A percentile compares a stretch with the other conserved stretches of the same genome.
Evolutionary conservation across 2,329 filamentous ascomycete genomes (phyloP).

Genomic region (Triangularia setosa): DNA sequence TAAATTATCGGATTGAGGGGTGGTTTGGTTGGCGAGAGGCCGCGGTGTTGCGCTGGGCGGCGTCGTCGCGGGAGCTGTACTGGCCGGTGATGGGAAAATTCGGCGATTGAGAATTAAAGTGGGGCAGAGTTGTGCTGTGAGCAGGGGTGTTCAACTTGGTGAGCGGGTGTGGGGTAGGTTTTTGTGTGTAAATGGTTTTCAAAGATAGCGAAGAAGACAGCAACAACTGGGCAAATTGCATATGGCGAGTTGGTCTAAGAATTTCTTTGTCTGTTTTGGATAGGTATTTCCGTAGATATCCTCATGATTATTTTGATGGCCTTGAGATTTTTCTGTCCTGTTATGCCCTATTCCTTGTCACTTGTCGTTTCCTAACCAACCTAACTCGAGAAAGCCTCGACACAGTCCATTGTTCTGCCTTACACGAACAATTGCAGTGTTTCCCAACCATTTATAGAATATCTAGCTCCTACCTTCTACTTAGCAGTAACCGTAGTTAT

Average conservation of each 20-base stretch:
- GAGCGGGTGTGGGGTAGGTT: not conserved
- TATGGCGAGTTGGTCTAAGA: too few species aligned
- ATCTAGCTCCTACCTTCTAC: too few species aligned
- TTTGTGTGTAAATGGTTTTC: not conserved
- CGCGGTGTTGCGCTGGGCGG: constrained; percentile 10
- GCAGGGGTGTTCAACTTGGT: not conserved
- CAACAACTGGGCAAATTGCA: not conserved
- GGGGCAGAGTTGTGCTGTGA: not conserved
- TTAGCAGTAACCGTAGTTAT: too few species aligned
- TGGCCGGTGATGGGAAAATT: constrained; percentile 5
- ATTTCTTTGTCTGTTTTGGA: not conserved
- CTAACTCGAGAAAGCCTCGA: too few species aligned
- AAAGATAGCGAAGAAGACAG: not conserved
- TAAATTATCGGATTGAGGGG: not conserved
- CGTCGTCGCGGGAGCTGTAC: not conserved
- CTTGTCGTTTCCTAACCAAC: too few species aligned
- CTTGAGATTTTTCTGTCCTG: too few species aligned
- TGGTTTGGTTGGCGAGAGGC: not conserved
- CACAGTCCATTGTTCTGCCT: too few species aligned
- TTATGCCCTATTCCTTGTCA: too few species aligned
- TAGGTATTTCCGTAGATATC: too few species aligned
- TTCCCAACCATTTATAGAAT: too few species aligned
- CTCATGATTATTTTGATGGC: too few species aligned
- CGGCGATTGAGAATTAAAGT: constrained; percentile 4
- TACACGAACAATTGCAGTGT: too few species aligned